These are phyloP conservation scores for Mychonastes homosphaera DNA, from an alignment of 139 green algal species.

Conservation along the genomic window DNA sequence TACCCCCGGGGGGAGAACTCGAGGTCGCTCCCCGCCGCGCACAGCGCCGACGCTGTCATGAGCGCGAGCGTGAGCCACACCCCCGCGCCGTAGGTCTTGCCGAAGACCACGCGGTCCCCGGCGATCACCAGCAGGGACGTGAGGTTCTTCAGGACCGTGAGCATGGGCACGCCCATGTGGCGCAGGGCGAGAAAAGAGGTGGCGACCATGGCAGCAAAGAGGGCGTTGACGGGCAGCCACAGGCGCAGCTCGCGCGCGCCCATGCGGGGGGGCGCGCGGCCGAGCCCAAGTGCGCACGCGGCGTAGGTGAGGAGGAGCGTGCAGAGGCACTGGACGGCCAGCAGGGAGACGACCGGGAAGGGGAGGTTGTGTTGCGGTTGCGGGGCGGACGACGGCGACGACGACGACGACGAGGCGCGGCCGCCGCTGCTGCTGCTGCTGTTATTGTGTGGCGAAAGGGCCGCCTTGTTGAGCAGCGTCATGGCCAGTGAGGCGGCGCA, in stretches of 20 bases:
- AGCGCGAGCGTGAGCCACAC: constrained; percentile 58
- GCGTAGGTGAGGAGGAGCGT: constrained; percentile 41
- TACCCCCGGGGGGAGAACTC: constrained; percentile 63
- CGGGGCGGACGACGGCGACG: background rate
- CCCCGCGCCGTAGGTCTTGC: constrained; percentile 34
- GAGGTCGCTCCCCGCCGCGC: constrained; percentile 61
- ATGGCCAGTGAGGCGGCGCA: constrained; percentile 29
- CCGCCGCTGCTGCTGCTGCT: too few relatives aligned
- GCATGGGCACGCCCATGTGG: constrained; percentile 55
- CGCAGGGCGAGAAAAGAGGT: constrained; percentile 64
- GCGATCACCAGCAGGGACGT: constrained; percentile 72
- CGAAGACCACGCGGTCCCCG: constrained; percentile 64
- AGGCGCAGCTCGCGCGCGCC: constrained; percentile 31
- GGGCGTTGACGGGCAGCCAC: constrained; percentile 80
- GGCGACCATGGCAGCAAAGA: constrained; percentile 82
- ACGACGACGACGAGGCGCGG: background rate
- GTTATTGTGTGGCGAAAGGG: constrained; percentile 45
- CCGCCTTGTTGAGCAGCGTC: constrained; percentile 67
- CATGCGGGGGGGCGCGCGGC: constrained; percentile 1
- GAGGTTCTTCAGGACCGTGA: constrained; percentile 84
- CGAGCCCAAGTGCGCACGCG: constrained; percentile 20
- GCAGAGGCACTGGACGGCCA: constrained; percentile 68
- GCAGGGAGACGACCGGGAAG: constrained; percentile 49
- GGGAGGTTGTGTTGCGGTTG: constrained; percentile 49
- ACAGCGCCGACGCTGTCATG: constrained; percentile 65